Evolutionary conservation across 2,329 filamentous ascomycete genomes (phyloP).

Genomic region (Xylariaceae sp.): DNA sequence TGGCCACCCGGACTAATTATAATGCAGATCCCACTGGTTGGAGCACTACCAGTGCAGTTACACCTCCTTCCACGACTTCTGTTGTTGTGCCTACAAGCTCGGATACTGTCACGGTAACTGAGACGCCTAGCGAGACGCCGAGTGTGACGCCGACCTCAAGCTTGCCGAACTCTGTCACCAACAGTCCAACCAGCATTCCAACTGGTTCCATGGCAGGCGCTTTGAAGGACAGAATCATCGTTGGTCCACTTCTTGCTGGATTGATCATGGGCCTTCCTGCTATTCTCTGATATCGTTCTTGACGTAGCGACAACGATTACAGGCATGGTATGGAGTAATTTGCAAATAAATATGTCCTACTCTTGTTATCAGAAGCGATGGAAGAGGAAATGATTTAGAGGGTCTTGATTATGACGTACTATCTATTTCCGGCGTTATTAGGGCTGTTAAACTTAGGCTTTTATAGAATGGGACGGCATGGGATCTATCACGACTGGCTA

Average conservation of each 20-base stretch:
- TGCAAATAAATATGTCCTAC: too few relatives aligned
- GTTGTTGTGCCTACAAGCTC: too few relatives aligned
- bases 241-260: constrained; percentile 16
- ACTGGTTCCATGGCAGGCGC: constrained; percentile 19
- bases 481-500: too few relatives aligned
- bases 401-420: too few relatives aligned
- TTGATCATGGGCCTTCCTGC: constrained; percentile 6
- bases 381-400: neutral
- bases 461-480: too few relatives aligned
- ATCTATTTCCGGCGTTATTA: too few relatives aligned
- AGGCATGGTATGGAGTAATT: neutral
- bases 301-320: neutral
- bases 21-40: constrained; percentile 15
- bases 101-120: constrained; percentile 5
- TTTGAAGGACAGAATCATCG: constrained; percentile 7
- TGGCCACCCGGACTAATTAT: too few relatives aligned
- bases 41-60: neutral
- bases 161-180: constrained; percentile 4
- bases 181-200: neutral
- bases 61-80: constrained; percentile 2
- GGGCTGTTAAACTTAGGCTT: too few relatives aligned
- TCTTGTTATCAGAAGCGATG: too few relatives aligned
- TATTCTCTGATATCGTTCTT: constrained; percentile 18
- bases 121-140: neutral
- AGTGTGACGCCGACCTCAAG: neutral